phyloP scores from a whole-genome alignment of 2,329 filamentous ascomycete genomes.

The Aspergillus eucalypticola region DNA sequence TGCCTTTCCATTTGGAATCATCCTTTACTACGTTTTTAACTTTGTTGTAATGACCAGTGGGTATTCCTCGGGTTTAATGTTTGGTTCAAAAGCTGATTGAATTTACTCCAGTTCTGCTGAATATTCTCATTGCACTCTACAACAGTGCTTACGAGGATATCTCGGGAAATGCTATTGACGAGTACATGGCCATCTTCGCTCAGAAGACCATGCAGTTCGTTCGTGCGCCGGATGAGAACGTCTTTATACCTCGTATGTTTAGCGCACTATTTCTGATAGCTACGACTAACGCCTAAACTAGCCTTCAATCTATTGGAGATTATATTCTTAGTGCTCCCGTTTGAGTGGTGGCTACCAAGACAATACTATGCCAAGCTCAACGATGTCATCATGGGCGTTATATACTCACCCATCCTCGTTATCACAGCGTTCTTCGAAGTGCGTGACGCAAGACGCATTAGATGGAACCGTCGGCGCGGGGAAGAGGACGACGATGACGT shows the following conservation, averaged over 20 bases:
- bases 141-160: conserved; percentile 96
- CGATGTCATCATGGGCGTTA: conserved; percentile 78
- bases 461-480: conserved; percentile 71
- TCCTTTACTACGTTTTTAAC: conserved; percentile 96
- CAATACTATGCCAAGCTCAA: conserved; percentile 76
- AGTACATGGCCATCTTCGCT: conserved; percentile 89
- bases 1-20: conserved; percentile 86
- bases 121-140: conserved; percentile 95
- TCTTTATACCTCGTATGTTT: conserved; percentile 76
- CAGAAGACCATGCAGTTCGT: conserved; percentile 97
- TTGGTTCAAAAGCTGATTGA: conserved; percentile 12
- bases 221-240: conserved; percentile 94
- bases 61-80: conserved; percentile 12
- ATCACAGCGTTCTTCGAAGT: conserved; percentile 74
- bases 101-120: conserved; percentile 66
- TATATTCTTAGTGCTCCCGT: conserved; percentile 71
- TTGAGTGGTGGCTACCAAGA: conserved; percentile 94
- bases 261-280: background rate
- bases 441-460: conserved; percentile 65
- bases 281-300: conserved; percentile 19
- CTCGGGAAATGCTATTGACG: conserved; percentile 87
- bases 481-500: conserved; percentile 86
- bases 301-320: conserved; percentile 92
- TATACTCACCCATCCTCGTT: conserved; percentile 83
- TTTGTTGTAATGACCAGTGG: conserved; percentile 86